Evolutionary conservation across 169 alveolate genomes (phyloP).

Genomic region (Plasmodium gonderi): DNA sequence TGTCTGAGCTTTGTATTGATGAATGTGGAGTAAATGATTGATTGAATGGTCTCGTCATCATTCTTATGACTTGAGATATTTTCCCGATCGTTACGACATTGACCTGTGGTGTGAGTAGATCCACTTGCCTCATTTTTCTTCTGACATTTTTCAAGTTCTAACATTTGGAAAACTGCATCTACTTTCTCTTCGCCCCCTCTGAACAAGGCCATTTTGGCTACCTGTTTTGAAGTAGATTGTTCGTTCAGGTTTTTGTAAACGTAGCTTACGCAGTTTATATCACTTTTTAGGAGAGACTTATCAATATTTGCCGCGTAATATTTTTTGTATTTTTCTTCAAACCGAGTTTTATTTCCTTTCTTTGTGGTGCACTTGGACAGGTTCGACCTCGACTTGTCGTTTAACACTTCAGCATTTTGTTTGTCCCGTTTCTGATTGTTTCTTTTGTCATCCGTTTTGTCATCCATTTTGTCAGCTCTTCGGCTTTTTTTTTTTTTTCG

Average conservation of each 20-base stretch:
- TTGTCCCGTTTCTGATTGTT: background rate
- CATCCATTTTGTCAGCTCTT: background rate
- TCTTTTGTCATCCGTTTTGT: background rate
- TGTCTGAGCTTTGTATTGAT: constrained; percentile 23
- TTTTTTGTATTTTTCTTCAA: background rate
- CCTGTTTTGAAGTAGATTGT: background rate
- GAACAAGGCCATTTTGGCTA: background rate
- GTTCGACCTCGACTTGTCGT: too few relatives aligned
- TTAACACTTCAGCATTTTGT: too few relatives aligned
- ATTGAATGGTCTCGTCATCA: constrained; percentile 8
- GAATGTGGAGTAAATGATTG: constrained; percentile 23
- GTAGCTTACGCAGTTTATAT: constrained; percentile 42
- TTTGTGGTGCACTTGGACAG: background rate
- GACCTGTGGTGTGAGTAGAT: background rate
- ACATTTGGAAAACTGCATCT: background rate
- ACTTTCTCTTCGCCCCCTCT: background rate
- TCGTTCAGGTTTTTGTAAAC: constrained; percentile 31
- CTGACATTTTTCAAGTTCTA: constrained; percentile 14
- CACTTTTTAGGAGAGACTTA: constrained; percentile 14
- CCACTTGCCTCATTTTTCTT: background rate
- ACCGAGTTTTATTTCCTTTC: background rate
- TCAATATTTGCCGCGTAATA: constrained; percentile 17
- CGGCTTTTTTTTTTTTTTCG: background rate
- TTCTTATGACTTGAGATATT: background rate
- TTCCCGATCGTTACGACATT: too few relatives aligned